Evolutionary conservation across 176 grass and related monocot genomes (phyloP).

Genomic region (Chloris gayana): DNA sequence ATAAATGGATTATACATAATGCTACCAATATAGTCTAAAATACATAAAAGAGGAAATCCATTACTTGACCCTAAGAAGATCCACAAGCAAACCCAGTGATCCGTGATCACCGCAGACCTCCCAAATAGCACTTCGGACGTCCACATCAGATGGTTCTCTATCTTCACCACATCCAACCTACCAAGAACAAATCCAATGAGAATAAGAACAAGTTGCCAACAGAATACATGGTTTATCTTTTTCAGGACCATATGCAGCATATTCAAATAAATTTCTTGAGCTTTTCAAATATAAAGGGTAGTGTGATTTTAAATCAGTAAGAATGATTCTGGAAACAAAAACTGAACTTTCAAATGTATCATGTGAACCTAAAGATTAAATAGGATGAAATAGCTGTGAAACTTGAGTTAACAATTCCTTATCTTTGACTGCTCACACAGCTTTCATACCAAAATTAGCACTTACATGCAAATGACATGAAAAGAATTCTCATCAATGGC

Average conservation of each 20-base stretch:
- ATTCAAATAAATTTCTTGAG: background rate
- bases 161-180: slow-evolving; percentile 59
- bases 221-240: background rate
- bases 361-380: background rate
- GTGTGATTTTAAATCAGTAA: background rate
- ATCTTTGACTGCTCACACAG: background rate
- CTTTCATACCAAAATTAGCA: background rate
- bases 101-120: slow-evolving; percentile 87
- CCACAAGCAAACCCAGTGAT: slow-evolving; percentile 74
- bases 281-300: background rate
- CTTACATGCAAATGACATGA: background rate
- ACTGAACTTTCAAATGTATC: background rate
- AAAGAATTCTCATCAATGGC: background rate
- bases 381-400: background rate
- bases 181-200: slow-evolving; percentile 28
- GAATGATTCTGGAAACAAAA: slow-evolving; percentile 1
- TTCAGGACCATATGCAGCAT: background rate
- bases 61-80: slow-evolving; percentile 92
- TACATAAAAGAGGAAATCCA: slow-evolving; percentile 19
- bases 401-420: background rate
- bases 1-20: background rate
- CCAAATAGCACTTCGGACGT: slow-evolving; percentile 74
- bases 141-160: slow-evolving; percentile 54
- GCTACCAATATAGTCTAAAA: background rate
- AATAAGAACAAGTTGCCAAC: background rate